Percentiles rank a stretch among this genome's conserved stretches.
These are phyloP conservation scores for Solanum corneliomulleri DNA, from an alignment of 257 asterid genomes.

Conservation along the genomic window DNA sequence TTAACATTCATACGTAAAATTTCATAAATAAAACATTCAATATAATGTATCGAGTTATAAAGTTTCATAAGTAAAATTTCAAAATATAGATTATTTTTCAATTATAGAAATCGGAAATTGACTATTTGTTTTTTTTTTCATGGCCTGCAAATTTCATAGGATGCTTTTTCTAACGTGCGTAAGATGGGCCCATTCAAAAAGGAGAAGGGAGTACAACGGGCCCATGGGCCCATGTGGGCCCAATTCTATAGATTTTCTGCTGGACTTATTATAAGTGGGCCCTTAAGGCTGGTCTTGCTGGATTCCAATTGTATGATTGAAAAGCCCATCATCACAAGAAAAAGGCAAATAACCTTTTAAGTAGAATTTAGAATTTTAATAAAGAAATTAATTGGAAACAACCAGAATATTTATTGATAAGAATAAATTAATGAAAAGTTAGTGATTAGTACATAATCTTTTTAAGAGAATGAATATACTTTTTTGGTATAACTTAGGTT, in stretches of 20 bases:
- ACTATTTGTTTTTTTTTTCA: not conserved
- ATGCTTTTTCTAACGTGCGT: not conserved
- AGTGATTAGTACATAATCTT: not conserved
- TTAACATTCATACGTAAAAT: not conserved
- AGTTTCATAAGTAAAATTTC: not conserved
- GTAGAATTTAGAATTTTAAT: not conserved
- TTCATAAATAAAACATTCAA: not conserved
- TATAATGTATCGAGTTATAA: not conserved
- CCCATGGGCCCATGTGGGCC: not conserved
- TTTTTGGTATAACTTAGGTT: not conserved
- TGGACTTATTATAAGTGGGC: not conserved
- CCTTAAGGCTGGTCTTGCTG: not conserved
- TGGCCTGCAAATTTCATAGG: not conserved
- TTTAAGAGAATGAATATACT: not conserved
- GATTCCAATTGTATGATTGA: not conserved
- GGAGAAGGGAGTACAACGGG: not conserved
- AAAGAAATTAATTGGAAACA: not conserved
- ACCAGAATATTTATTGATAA: not conserved
- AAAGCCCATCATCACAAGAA: not conserved
- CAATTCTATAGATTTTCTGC: too few relatives aligned
- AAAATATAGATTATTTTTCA: not conserved
- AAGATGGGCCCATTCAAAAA: not conserved
- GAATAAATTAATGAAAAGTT: not conserved
- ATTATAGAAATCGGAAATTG: not conserved
- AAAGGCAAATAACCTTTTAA: not conserved